phyloP scores from a whole-genome alignment of 1,139 yeast species.

The Dujonia santamariae region DNA sequence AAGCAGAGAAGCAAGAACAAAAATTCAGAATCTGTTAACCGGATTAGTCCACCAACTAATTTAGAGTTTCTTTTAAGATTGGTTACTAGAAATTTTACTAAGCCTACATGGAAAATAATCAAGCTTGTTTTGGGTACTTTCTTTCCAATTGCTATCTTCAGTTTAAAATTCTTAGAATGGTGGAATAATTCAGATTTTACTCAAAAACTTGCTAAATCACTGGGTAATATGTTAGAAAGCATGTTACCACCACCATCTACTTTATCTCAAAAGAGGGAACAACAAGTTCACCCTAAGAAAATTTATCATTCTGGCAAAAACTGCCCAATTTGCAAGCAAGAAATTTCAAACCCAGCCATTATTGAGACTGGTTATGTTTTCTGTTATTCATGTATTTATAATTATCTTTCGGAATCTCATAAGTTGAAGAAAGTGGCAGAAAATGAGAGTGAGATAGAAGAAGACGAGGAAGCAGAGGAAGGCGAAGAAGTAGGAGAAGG shows the following conservation, averaged over 20 bases:
- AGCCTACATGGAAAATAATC: conserved; percentile 39
- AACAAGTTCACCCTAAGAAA: background rate
- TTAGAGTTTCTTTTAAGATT: conserved; percentile 39
- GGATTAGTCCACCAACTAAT: conserved; percentile 52
- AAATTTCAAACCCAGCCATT: conserved; percentile 74
- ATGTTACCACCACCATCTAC: conserved; percentile 55
- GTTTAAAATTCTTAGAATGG: conserved; percentile 90
- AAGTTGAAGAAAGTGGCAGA: conserved; percentile 15
- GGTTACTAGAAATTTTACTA: conserved; percentile 27
- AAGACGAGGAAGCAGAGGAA: conserved; percentile 16
- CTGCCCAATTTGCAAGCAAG: conserved; percentile 74
- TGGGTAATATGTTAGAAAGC: conserved; percentile 46
- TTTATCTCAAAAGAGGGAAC: conserved; percentile 13
- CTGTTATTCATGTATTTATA: conserved; percentile 83
- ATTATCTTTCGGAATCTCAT: conserved; percentile 52
- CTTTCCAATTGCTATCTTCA: conserved; percentile 82
- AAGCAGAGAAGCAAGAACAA: conserved; percentile 12
- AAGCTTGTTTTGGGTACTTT: conserved; percentile 48
- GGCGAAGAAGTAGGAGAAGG: conserved; percentile 9
- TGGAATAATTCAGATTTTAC: conserved; percentile 84
- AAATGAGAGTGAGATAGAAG: conserved; percentile 17
- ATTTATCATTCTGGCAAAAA: conserved; percentile 29
- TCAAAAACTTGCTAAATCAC: conserved; percentile 53
- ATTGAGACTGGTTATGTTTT: conserved; percentile 91
- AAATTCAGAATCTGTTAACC: conserved; percentile 17